Percentiles rank a stretch among this genome's conserved stretches.
These are phyloP conservation scores for Ogataea glucozyma DNA, from an alignment of 805 yeast genomes.

Conservation along the genomic window DNA sequence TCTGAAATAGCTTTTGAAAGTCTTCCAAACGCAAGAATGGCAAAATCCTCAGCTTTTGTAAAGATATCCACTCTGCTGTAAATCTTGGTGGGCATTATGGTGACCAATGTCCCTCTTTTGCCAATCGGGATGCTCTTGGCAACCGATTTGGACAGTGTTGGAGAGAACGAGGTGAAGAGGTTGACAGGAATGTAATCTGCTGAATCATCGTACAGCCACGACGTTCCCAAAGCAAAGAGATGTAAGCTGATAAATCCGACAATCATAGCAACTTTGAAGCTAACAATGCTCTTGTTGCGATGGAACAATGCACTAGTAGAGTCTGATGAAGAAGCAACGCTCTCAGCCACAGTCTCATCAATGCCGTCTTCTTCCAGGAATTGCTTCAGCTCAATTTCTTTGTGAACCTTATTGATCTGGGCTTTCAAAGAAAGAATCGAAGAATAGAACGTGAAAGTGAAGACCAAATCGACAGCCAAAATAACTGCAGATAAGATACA, in stretches of 20 bases:
- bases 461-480: constrained; percentile 65
- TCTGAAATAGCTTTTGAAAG: constrained; percentile 75
- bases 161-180: constrained; percentile 27
- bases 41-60: constrained; percentile 61
- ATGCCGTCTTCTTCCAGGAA: constrained; percentile 94
- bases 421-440: constrained; percentile 85
- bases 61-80: constrained; percentile 58
- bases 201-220: constrained; percentile 63
- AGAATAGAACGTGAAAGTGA: constrained; percentile 78
- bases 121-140: constrained; percentile 48
- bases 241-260: constrained; percentile 63
- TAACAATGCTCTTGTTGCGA: constrained; percentile 46
- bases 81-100: constrained; percentile 56
- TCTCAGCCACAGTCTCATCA: constrained; percentile 67
- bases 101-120: constrained; percentile 47
- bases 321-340: constrained; percentile 50
- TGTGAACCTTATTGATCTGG: constrained; percentile 83
- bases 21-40: constrained; percentile 51
- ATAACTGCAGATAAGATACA: constrained; percentile 73
- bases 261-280: constrained; percentile 61
- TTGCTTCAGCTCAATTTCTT: constrained; percentile 71
- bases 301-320: constrained; percentile 32
- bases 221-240: constrained; percentile 65
- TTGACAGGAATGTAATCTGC: constrained; percentile 32
- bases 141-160: constrained; percentile 41